Conservation (phyloP, 305 asterid species). For the Striga hermonthica region DNA sequence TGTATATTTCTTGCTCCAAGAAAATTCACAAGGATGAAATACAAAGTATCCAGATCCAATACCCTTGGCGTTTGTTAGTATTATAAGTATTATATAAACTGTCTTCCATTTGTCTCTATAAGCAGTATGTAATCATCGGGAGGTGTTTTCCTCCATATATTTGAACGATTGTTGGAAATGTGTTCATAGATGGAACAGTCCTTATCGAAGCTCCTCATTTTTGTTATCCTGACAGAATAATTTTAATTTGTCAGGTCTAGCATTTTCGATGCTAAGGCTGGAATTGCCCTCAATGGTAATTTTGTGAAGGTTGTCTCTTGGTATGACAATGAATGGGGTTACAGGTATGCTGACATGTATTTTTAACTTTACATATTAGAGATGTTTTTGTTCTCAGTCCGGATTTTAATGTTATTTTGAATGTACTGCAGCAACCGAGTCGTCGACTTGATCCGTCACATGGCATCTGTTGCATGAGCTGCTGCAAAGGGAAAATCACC, state of each 20-base stretch:
- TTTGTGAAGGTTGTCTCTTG: constrained; percentile 82
- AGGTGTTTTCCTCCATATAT: too few relatives aligned
- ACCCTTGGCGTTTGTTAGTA: too few relatives aligned
- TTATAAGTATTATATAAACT: too few relatives aligned
- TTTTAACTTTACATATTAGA: neutral
- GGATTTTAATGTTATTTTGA: neutral
- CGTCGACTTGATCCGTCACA: constrained; percentile 69
- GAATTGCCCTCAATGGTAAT: constrained; percentile 71
- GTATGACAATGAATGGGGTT: constrained; percentile 95
- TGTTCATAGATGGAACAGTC: neutral
- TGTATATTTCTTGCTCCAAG: too few relatives aligned
- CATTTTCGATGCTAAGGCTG: constrained; percentile 88
- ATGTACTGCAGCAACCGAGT: constrained; percentile 61
- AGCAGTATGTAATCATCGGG: too few relatives aligned
- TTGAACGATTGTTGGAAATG: too few relatives aligned
- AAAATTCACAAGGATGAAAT: too few relatives aligned
- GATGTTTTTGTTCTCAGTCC: constrained; percentile 1
- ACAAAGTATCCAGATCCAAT: too few relatives aligned
- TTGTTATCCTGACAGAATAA: neutral
- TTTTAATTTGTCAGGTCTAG: constrained; percentile 55
- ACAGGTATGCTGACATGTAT: constrained; percentile 45
- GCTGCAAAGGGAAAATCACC: neutral
- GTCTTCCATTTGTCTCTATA: too few relatives aligned
- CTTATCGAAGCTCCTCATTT: neutral
- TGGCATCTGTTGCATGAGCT: constrained; percentile 48